These are phyloP conservation scores for Orbilia quercus DNA, from an alignment of 2,329 filamentous ascomycete species.

Conservation along the genomic window DNA sequence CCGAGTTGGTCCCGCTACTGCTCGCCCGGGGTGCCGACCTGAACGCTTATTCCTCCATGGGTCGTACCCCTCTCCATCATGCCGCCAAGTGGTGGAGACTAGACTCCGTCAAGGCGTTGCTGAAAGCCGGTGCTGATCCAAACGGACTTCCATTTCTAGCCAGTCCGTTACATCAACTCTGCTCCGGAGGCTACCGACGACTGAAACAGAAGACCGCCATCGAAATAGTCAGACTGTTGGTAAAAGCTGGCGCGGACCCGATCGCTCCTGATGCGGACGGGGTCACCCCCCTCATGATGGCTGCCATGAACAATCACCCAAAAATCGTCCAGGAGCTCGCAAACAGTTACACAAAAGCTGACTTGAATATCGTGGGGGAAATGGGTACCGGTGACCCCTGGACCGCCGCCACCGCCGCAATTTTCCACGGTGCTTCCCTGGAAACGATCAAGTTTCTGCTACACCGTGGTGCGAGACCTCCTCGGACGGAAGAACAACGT, in stretches of 20 bases:
- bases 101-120: not conserved
- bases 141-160: conserved; percentile 15
- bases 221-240: not conserved
- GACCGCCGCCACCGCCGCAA: conserved; percentile 27
- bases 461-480: not conserved
- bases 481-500: not conserved
- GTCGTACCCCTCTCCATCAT: conserved; percentile 28
- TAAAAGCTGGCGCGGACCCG: conserved; percentile 15
- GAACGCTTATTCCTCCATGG: conserved; percentile 18
- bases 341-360: conserved; percentile 9
- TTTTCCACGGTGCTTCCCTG: conserved; percentile 2
- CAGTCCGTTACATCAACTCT: conserved; percentile 22
- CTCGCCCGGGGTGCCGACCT: conserved; percentile 1
- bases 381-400: conserved; percentile 12
- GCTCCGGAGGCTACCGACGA: not conserved
- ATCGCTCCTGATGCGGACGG: conserved; percentile 23
- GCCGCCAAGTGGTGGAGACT: not conserved
- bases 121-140: conserved; percentile 20
- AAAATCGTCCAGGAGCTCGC: conserved; percentile 1
- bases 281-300: conserved; percentile 29
- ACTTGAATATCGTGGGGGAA: conserved; percentile 21
- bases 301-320: not conserved
- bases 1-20: conserved; percentile 3
- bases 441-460: conserved; percentile 2
- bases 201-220: not conserved